These are phyloP conservation scores for Bryoglossum gracile DNA, from an alignment of 495 filamentous ascomycete genomes.

Conservation along the genomic window DNA sequence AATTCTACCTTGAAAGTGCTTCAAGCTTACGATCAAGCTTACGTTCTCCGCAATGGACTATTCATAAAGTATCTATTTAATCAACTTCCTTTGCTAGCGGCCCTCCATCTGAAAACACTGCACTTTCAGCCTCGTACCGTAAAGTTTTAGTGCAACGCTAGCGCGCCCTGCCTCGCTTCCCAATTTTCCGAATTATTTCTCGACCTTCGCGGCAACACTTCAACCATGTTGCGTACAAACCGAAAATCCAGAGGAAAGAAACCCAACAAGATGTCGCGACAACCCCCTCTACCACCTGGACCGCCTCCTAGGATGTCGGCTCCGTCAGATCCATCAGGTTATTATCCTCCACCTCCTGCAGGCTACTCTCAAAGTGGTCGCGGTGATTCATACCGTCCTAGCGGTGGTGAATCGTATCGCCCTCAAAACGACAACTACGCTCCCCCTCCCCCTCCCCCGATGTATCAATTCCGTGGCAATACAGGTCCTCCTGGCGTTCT, in stretches of 20 bases:
- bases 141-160: too few relatives aligned
- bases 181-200: too few relatives aligned
- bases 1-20: too few relatives aligned
- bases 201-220: background rate
- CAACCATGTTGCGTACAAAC: conserved; percentile 2
- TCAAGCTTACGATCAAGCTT: too few relatives aligned
- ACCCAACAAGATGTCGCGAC: conserved; percentile 17
- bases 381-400: background rate
- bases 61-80: too few relatives aligned
- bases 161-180: too few relatives aligned
- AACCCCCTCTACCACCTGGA: conserved; percentile 19
- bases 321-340: too few relatives aligned
- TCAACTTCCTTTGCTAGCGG: too few relatives aligned
- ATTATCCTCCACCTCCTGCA: background rate
- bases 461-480: conserved; percentile 22
- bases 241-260: background rate
- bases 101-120: too few relatives aligned
- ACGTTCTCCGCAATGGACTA: too few relatives aligned
- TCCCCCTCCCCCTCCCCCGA: conserved; percentile 1
- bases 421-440: conserved; percentile 2
- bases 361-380: background rate
- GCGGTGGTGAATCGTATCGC: conserved; percentile 12
- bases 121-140: too few relatives aligned
- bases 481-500: background rate
- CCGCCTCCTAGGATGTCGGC: conserved; percentile 7